Conservation (phyloP, 441 rosid genomes). For the Raphanus hybrid region DNA sequence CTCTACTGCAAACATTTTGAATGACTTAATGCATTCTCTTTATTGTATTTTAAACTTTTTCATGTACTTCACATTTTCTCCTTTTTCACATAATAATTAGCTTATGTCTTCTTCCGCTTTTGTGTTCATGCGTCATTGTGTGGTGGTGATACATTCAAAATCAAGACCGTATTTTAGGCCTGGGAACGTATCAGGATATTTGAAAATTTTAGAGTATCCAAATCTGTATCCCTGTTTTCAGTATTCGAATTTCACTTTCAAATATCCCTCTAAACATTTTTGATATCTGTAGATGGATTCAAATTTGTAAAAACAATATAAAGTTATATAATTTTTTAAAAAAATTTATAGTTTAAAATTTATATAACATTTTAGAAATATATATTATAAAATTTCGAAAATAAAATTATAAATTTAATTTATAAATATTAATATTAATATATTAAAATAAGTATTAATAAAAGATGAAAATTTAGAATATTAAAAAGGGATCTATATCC, state of each 20-base stretch:
- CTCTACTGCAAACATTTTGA: conserved; percentile 25
- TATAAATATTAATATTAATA: too few species aligned
- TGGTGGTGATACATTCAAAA: conserved; percentile 29
- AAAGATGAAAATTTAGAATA: background rate
- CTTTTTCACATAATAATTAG: conserved; percentile 33
- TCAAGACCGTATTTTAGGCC: background rate
- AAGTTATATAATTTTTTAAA: too few species aligned
- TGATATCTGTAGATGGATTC: background rate
- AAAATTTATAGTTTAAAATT: too few species aligned
- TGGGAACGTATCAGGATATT: background rate
- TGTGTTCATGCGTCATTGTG: conserved; percentile 41
- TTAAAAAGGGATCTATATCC: too few species aligned
- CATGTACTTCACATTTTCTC: conserved; percentile 33
- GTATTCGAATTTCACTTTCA: too few species aligned
- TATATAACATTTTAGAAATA: too few species aligned
- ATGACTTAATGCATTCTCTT: background rate
- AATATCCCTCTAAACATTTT: background rate
- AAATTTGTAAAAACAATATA: too few species aligned
- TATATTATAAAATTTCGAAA: background rate
- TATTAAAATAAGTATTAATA: too few species aligned
- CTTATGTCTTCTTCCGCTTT: conserved; percentile 39
- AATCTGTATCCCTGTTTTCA: background rate
- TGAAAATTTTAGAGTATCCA: too few species aligned
- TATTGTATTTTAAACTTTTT: background rate
- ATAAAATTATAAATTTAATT: too few species aligned